Evolutionary conservation across 169 alveolate species (phyloP).

Genomic region (Eimeria praecox): DNA sequence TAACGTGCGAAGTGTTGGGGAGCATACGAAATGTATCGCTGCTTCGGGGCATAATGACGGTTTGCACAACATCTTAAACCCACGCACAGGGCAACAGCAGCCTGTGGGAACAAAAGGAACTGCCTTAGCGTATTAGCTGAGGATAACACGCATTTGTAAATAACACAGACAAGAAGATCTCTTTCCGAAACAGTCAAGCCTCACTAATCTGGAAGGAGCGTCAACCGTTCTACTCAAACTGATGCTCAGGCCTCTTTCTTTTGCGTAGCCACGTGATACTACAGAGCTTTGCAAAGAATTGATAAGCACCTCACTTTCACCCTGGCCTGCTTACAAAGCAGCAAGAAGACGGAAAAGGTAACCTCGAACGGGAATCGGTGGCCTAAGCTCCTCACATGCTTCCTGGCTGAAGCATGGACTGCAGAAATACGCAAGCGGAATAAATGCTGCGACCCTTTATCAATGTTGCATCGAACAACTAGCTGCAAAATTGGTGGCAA

Average conservation of each 20-base stretch:
- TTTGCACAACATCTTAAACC: background rate
- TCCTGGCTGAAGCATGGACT: too few relatives aligned
- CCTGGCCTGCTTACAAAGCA: too few relatives aligned
- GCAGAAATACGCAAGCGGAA: too few relatives aligned
- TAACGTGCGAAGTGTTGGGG: background rate
- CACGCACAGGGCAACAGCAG: background rate
- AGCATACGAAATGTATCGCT: background rate
- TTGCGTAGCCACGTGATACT: background rate
- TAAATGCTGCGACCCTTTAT: background rate
- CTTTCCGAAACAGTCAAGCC: background rate
- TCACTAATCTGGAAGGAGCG: background rate
- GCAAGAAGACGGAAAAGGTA: too few relatives aligned
- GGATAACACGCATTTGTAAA: background rate
- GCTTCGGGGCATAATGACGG: background rate
- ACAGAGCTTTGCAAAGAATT: background rate
- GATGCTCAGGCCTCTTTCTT: background rate
- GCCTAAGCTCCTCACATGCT: too few relatives aligned
- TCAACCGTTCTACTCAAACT: background rate
- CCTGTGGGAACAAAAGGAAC: background rate
- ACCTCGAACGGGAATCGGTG: too few relatives aligned
- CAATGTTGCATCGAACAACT: background rate
- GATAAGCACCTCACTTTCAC: too few relatives aligned
- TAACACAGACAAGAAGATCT: background rate
- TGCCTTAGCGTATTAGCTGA: background rate
- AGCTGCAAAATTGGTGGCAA: background rate